Conservation (phyloP, 78 protist genomes). For the Mastigamoeba balamuthi region DNA sequence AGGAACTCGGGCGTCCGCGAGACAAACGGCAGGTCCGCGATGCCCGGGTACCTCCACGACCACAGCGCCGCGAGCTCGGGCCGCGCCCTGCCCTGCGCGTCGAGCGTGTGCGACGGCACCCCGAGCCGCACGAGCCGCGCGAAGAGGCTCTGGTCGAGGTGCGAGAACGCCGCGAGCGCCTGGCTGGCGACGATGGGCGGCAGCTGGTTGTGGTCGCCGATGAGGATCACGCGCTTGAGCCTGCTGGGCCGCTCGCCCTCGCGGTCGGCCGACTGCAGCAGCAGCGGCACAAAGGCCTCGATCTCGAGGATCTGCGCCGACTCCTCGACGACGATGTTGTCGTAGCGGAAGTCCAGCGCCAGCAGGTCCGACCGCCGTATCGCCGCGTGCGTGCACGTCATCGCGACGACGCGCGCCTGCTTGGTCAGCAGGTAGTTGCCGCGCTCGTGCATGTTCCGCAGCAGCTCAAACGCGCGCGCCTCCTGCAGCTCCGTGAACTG, state of each 20-base stretch:
- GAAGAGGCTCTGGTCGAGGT: conserved; percentile 72
- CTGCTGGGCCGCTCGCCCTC: conserved; percentile 11
- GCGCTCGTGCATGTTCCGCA: conserved; percentile 72
- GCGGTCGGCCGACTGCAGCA: conserved; percentile 66
- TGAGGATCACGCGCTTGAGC: conserved; percentile 81
- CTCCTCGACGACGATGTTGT: conserved; percentile 93
- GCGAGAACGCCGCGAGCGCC: conserved; percentile 69
- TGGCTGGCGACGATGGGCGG: conserved; percentile 89
- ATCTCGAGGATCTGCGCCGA: conserved; percentile 85
- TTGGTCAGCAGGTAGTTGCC: conserved; percentile 72
- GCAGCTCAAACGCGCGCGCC: conserved; percentile 78
- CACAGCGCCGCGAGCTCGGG: conserved; percentile 60
- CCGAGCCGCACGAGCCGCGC: conserved; percentile 64
- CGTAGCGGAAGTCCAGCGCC: conserved; percentile 71
- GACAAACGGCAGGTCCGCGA: conserved; percentile 65
- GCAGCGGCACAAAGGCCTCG: conserved; percentile 92
- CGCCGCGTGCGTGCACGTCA: conserved; percentile 98
- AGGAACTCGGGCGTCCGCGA: background rate
- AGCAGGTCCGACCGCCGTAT: conserved; percentile 39
- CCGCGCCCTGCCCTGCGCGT: conserved; percentile 78
- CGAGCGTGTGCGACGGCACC: conserved; percentile 64
- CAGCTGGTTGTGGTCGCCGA: conserved; percentile 96
- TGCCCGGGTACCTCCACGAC: conserved; percentile 78
- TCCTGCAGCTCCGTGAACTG: conserved; percentile 63
- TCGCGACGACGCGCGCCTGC: conserved; percentile 84